A percentile compares a stretch with the other conserved stretches of the same genome.
phyloP scores from a whole-genome alignment of 306 rosid species.

The Medicago lupulina region DNA sequence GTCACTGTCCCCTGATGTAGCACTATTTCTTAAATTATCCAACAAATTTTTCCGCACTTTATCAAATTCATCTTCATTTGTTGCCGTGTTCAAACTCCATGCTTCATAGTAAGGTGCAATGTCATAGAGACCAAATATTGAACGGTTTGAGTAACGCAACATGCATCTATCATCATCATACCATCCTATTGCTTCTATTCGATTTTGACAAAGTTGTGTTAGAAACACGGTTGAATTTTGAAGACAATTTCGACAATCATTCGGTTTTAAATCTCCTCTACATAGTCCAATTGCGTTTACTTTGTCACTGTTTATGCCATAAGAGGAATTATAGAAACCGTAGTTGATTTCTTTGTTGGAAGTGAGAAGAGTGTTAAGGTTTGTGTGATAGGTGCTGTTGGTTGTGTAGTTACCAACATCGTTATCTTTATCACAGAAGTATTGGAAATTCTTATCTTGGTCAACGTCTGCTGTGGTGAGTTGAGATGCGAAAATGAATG shows the following conservation, averaged over 20 bases:
- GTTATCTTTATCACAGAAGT: neutral
- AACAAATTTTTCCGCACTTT: neutral
- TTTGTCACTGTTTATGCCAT: neutral
- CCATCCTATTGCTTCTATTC: constrained; percentile 16
- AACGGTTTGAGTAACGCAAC: constrained; percentile 10
- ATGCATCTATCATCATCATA: neutral
- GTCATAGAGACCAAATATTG: neutral
- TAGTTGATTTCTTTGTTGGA: constrained; percentile 8
- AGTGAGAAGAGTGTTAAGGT: constrained; percentile 21
- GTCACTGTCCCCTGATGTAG: constrained; percentile 23
- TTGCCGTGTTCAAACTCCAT: neutral
- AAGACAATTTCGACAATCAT: neutral
- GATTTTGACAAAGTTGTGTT: neutral
- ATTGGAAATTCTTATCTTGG: neutral
- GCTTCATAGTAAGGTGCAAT: neutral
- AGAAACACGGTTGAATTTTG: neutral
- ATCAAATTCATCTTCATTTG: neutral
- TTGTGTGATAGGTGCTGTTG: constrained; percentile 13
- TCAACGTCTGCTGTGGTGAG: neutral
- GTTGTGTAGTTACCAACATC: too few relatives aligned
- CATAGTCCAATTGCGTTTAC: neutral
- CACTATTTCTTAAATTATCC: neutral
- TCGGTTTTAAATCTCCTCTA: neutral
- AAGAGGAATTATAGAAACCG: constrained; percentile 13
- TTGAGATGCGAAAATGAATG: neutral